These are phyloP conservation scores for Bimuria novae-zelandiae DNA, from an alignment of 2,329 filamentous ascomycete genomes.

Conservation along the genomic window DNA sequence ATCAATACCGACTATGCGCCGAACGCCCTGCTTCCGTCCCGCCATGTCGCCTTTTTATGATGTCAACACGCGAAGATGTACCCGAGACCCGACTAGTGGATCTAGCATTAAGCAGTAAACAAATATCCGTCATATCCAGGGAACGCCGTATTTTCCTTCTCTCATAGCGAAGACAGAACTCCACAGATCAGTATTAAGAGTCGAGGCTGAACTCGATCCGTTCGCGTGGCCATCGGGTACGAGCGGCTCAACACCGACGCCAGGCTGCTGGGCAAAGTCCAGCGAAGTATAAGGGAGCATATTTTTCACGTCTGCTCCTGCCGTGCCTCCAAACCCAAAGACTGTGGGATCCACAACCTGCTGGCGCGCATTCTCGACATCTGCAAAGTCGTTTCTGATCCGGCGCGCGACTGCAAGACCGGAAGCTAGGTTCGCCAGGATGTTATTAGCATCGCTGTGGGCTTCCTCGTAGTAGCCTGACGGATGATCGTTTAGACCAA, in stretches of 20 bases:
- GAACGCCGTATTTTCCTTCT: constrained; percentile 14
- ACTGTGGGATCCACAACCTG: neutral
- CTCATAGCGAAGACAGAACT: constrained; percentile 8
- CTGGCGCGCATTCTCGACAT: neutral
- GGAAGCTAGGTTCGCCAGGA: constrained; percentile 22
- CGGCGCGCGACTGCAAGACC: constrained; percentile 24
- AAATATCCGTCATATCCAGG: constrained; percentile 24
- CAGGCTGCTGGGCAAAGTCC: constrained; percentile 22
- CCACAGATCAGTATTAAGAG: constrained; percentile 9
- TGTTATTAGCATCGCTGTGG: constrained; percentile 17
- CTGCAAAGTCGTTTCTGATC: constrained; percentile 26
- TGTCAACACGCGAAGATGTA: neutral
- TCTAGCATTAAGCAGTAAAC: too few relatives aligned
- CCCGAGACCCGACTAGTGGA: too few relatives aligned
- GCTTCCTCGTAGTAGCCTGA: constrained; percentile 12
- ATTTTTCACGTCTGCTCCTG: constrained; percentile 21
- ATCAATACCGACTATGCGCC: neutral
- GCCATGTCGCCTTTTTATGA: too few relatives aligned
- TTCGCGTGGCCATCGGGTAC: neutral
- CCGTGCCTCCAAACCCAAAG: neutral
- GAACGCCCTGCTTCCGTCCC: neutral
- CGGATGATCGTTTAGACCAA: constrained; percentile 11
- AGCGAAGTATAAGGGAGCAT: constrained; percentile 30
- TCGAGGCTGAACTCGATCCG: neutral
- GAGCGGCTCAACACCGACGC: neutral